Evolutionary conservation across 139 green algal genomes (phyloP).

Genomic region (Chlorella sp.): DNA sequence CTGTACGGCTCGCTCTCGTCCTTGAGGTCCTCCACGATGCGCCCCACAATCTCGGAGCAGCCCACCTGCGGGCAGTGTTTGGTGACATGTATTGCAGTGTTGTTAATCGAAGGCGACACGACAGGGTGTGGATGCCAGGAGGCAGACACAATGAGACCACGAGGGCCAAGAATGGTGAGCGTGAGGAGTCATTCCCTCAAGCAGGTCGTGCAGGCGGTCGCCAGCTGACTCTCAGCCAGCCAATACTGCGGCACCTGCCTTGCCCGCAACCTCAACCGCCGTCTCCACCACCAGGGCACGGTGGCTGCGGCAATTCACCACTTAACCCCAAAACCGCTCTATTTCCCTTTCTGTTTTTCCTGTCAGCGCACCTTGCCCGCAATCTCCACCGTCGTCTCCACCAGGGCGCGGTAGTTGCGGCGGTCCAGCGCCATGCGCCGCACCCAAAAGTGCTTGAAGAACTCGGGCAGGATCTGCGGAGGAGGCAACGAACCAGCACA

Average conservation of each 20-base stretch:
- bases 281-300: no score
- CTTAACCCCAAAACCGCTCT: no score
- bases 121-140: no score
- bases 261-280: no score
- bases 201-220: no score
- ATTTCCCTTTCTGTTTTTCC: no score
- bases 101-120: background rate
- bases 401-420: constrained; percentile 91
- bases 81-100: background rate
- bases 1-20: constrained; percentile 98
- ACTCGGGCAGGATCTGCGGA: constrained; percentile 93
- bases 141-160: no score
- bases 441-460: constrained; percentile 98
- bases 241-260: no score
- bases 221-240: no score
- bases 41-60: constrained; percentile 86
- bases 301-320: no score
- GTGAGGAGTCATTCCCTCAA: no score
- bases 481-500: background rate
- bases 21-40: constrained; percentile 99
- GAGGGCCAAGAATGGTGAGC: no score
- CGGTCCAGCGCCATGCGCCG: constrained; percentile 97
- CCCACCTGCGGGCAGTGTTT: constrained; percentile 63
- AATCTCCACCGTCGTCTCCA: constrained; percentile 97
- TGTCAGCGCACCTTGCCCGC: constrained; percentile 67